Evolutionary conservation across 129 eudicot species (phyloP), one percentile per base, ranked within the genome.

Genomic region (Tagetes erecta): DNA sequence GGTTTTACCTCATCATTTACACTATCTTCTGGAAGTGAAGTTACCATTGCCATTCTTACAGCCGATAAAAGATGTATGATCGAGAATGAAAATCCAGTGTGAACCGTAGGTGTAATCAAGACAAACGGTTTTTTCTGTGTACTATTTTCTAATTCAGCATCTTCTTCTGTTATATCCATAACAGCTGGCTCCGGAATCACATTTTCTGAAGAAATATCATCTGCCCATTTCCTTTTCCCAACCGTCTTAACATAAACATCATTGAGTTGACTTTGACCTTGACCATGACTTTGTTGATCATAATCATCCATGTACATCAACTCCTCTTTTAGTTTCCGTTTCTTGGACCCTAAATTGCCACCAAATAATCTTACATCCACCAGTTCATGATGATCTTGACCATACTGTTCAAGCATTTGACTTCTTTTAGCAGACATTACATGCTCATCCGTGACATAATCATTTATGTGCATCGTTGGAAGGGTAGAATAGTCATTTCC

Each of bases 21-120:
- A 39, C 82, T 45, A 84, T 92, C 97, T 55, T 91, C 96, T 0
- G 94, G 87, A 79, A 81, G 88, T 41, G 79, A 42, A 62, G 90
- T 91, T 34, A 85, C 82, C 96, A 95, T 86, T 5, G 99, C 96
- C 84, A 87, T 79, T 11, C 99, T 89, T 58, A 88, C 95, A 35
- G 99, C 96, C 20, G 99, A 91, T 76, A 95, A 85, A 74, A 95
- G 92, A 73, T 95, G 99, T 55, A 95, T 83, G 45, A 95, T 81
- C 41, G 99, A 95, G 74, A 95, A 91, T 1, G 99, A 88, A 67
- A 95, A 95, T 58, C 91, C 96, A 30, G 87, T 83, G 58, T 95
- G 97, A 68, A 91, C 85, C 3, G 97, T 80, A 44, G 99, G 99
- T 0, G 95, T 91, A 45, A 95, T 95, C 73, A 87, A 72, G 42